Base-by-base conservation (phyloP, 164 flowering plant genomes). In the Tetracentron sinense region DNA sequence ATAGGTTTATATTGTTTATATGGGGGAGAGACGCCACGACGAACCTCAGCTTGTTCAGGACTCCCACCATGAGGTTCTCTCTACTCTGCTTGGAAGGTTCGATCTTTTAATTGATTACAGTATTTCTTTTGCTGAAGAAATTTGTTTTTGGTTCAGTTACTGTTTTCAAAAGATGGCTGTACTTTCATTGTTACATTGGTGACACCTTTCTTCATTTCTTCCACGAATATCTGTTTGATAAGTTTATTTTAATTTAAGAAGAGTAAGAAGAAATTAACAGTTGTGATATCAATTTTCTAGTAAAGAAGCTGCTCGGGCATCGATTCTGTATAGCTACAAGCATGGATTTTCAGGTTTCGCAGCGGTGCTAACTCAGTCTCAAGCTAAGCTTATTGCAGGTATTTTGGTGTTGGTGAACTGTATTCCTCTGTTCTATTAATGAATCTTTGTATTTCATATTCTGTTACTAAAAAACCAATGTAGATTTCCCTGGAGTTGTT, bases 341-440 rank as follows among this genome's bases (percentile, higher is more conserved):
- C 78, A 83, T 61, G 85, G 83, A 7, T 81, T 83, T 60, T 81
- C 82, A 0, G 88, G 88, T 49, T 81, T 83, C 69, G 78, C 85
- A 33, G 88, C 81, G 15, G 66, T 68, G 25, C 38, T 83, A 48
- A 72, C 72, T 12, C 57, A 69, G 16, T 72, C 82, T 50, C 82
- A 81, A 64, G 85, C 85, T 1, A 33, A 69, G 67, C 44, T 49
- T 20, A 65, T 79, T 61, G 79, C 78, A 78, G 83, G 85, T 83
- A 52, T 66, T 46, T 72, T 33, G 38, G 31, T 23, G 44, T 61
- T 19, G 15, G 44, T 17, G 20, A 50, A 28, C 20, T 17, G 7
- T 42, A 42, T 42, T 58, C 42, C 22, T 51, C 10, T 38, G 11
- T 14, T 51, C 17, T 46, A 19, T 53, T 19, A 5, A 51, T 7